Evolutionary conservation across 108 stramenopile species (phyloP), one percentile per base, ranked within the genome.

Genomic region (Parmales sp.): DNA sequence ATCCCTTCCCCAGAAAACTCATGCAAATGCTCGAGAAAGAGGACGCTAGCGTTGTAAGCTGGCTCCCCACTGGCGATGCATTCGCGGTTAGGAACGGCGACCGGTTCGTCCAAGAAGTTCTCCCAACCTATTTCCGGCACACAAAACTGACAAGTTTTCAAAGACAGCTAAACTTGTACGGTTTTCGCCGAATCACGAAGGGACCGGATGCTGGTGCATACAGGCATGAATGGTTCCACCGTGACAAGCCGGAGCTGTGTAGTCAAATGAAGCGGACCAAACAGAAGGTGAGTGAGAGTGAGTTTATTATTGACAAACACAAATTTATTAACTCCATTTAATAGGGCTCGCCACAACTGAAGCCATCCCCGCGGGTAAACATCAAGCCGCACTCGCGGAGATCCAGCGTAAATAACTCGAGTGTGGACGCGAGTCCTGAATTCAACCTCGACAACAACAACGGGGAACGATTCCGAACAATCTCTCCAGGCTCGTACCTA

Each of bases 191-290:
- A n/a, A 69, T 91, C 8, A 76, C 79, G 19, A 85, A 83, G 66
- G 88, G 84, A 39, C 90, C 88, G 1, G 94, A 95, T 78, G 83
- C 89, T 6, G 94, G 94, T 38, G 90, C 88, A 6, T 95, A 97
- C 64, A 80, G 88, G 63, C 95, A 95, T 81, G 90, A 92, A 66
- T 77, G 77, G 65, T 98, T 95, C 71, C 89, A 88, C 67, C 71
- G 92, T 49, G 92, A 90, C 66, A 80, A 89, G 49, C 89, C 87
- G 20, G 92, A 95, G 28, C 86, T 81, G 31, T 90, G 88, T 68
- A 48, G 84, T 39, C 83, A 85, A 66, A 90, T 90, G 89, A 90
- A 88, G 65, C 85, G 91, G 31, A 88, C 88, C 51, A 90, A 90
- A 64, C 91, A 92, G 76, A 92, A 88, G 78, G 80, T 80, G 51